phyloP scores from a whole-genome alignment of 352 stramenopile species.

The Pythium scleroteichum region DNA sequence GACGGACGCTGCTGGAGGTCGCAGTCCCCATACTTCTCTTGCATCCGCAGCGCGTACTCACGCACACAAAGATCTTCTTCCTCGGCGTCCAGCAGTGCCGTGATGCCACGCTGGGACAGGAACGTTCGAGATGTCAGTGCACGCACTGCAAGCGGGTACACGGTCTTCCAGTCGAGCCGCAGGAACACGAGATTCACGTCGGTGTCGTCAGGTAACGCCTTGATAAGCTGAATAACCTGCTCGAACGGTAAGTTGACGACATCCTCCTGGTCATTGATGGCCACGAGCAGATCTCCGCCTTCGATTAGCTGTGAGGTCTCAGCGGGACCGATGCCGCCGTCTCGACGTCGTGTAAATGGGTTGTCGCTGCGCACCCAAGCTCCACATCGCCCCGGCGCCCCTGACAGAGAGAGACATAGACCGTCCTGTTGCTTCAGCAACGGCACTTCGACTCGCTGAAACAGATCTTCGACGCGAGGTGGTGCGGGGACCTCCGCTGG shows the following conservation, averaged over 20 bases:
- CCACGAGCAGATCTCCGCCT: slow-evolving; percentile 71
- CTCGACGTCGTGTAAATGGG: slow-evolving; percentile 56
- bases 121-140: slow-evolving; percentile 54
- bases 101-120: slow-evolving; percentile 46
- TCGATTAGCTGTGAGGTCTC: slow-evolving; percentile 57
- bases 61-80: slow-evolving; percentile 68
- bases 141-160: slow-evolving; percentile 55
- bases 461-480: slow-evolving; percentile 35
- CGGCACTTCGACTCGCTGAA: slow-evolving; percentile 44
- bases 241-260: slow-evolving; percentile 72
- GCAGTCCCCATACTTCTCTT: slow-evolving; percentile 71
- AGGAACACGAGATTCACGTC: slow-evolving; percentile 57
- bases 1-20: slow-evolving; percentile 50
- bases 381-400: slow-evolving; percentile 63
- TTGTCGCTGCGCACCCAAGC: slow-evolving; percentile 82
- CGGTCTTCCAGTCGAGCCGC: slow-evolving; percentile 52
- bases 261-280: slow-evolving; percentile 54
- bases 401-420: slow-evolving; percentile 78
- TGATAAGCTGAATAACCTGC: slow-evolving; percentile 62
- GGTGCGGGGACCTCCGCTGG: not conserved
- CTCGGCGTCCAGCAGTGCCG: slow-evolving; percentile 40
- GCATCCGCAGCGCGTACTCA: slow-evolving; percentile 81
- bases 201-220: slow-evolving; percentile 47
- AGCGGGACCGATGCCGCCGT: slow-evolving; percentile 59
- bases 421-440: slow-evolving; percentile 67